Evolutionary conservation across 176 grass and related monocot genomes (phyloP).

Genomic region (Musa beccarii): DNA sequence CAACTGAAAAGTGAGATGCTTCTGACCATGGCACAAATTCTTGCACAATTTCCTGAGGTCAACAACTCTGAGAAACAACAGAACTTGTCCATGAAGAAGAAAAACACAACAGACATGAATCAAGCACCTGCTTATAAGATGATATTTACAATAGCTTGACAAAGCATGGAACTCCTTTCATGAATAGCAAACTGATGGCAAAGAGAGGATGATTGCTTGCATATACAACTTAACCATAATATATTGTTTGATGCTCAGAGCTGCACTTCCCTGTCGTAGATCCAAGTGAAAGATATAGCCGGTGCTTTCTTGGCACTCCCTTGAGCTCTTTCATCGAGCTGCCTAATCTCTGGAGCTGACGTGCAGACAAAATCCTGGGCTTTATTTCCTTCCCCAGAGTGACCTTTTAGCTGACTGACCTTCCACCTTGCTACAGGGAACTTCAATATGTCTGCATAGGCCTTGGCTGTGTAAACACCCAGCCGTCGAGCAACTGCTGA

Average conservation of each 20-base stretch:
- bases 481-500: constrained; percentile 1
- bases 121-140: background rate
- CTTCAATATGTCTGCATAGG: constrained; percentile 9
- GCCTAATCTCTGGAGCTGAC: background rate
- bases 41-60: too few relatives aligned
- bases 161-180: background rate
- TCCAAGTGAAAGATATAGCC: background rate
- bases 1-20: too few relatives aligned
- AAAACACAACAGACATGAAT: background rate
- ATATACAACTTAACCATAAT: background rate
- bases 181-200: background rate
- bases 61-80: background rate
- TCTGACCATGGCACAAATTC: too few relatives aligned
- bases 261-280: constrained; percentile 1
- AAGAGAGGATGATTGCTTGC: background rate
- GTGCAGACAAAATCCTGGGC: constrained; percentile 9
- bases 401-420: background rate
- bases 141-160: background rate
- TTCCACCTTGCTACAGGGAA: constrained; percentile 6
- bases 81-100: background rate
- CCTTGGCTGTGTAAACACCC: constrained; percentile 8
- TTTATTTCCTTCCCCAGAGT: constrained; percentile 5
- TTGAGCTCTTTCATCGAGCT: constrained; percentile 9
- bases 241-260: background rate
- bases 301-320: constrained; percentile 13